phyloP scores from a whole-genome alignment of 2,329 filamentous ascomycete genomes.

The Tolypocladium nubicola region DNA sequence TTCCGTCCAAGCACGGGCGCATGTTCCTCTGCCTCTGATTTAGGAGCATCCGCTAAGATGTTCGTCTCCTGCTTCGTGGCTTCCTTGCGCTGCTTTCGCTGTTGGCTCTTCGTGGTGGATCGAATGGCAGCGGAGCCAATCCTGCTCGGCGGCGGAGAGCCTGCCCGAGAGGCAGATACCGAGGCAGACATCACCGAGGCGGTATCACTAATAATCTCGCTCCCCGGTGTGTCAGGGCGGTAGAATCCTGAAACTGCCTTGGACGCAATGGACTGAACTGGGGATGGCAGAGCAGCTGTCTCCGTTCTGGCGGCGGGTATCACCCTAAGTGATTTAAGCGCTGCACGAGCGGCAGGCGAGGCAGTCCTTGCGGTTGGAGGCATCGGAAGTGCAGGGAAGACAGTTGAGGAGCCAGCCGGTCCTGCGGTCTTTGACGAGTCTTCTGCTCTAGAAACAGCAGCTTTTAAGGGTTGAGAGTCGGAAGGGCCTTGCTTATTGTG shows the following conservation, averaged over 20 bases:
- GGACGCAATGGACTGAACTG: constrained; percentile 16
- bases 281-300: constrained; percentile 29
- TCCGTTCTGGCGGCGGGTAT: constrained; percentile 48
- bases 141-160: constrained; percentile 55
- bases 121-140: constrained; percentile 60
- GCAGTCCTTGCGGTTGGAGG: constrained; percentile 32
- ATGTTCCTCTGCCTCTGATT: constrained; percentile 44
- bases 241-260: constrained; percentile 24
- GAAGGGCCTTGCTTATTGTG: neutral
- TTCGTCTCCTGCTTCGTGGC: constrained; percentile 53
- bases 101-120: constrained; percentile 64
- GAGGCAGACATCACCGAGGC: constrained; percentile 65
- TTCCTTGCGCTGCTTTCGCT: constrained; percentile 66
- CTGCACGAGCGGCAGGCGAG: constrained; percentile 39
- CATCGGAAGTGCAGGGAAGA: constrained; percentile 40
- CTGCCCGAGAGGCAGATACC: constrained; percentile 56
- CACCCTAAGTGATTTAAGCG: constrained; percentile 58
- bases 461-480: neutral
- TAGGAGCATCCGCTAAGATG: constrained; percentile 37
- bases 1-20: constrained; percentile 70
- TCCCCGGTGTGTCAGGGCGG: constrained; percentile 61
- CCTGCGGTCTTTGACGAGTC: neutral
- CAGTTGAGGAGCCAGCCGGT: constrained; percentile 18
- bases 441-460: neutral
- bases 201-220: constrained; percentile 67